Evolutionary conservation across 2,329 filamentous ascomycete species (phyloP).

Genomic region (Torrubiella hemipterigena): DNA sequence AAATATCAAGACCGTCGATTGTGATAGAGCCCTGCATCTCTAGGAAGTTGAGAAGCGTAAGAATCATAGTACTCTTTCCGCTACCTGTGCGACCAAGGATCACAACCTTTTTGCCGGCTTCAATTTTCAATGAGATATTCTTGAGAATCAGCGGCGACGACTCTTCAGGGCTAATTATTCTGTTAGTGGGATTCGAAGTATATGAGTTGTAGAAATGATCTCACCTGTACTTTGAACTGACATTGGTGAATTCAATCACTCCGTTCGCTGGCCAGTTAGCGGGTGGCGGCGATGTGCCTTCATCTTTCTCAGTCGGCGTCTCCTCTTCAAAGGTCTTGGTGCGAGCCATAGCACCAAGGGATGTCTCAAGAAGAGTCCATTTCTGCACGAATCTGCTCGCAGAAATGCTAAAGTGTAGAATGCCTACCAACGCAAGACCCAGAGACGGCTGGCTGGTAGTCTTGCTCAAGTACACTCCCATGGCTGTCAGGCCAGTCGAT

Average conservation of each 20-base stretch:
- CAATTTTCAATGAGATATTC: slow-evolving; percentile 16
- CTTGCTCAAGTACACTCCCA: slow-evolving; percentile 20
- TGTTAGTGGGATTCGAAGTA: no score
- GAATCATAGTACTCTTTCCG: neutral
- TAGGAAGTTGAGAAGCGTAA: no score
- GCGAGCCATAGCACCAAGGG: slow-evolving; percentile 11
- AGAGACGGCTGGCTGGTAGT: slow-evolving; percentile 17
- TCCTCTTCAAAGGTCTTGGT: slow-evolving; percentile 13
- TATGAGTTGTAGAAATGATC: no score
- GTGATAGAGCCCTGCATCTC: no score
- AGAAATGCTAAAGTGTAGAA: slow-evolving; percentile 11
- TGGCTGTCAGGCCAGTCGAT: slow-evolving; percentile 28
- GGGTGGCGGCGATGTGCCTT: slow-evolving; percentile 5
- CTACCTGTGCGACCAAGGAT: neutral
- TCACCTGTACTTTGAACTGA: slow-evolving; percentile 17
- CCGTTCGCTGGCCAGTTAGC: slow-evolving; percentile 15
- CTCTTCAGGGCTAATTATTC: no score
- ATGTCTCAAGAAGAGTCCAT: neutral
- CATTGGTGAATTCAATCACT: slow-evolving; percentile 11
- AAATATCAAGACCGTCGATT: no score
- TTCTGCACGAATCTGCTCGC: neutral
- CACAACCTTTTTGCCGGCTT: slow-evolving; percentile 21
- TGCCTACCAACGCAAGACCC: slow-evolving; percentile 13
- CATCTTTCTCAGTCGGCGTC: slow-evolving; percentile 10
- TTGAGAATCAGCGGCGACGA: no score